Percentiles rank a stretch among this genome's conserved stretches.
These are phyloP conservation scores for Naganishia vishniacii DNA, from an alignment of 768 basidiomycete genomes.

Conservation along the genomic window DNA sequence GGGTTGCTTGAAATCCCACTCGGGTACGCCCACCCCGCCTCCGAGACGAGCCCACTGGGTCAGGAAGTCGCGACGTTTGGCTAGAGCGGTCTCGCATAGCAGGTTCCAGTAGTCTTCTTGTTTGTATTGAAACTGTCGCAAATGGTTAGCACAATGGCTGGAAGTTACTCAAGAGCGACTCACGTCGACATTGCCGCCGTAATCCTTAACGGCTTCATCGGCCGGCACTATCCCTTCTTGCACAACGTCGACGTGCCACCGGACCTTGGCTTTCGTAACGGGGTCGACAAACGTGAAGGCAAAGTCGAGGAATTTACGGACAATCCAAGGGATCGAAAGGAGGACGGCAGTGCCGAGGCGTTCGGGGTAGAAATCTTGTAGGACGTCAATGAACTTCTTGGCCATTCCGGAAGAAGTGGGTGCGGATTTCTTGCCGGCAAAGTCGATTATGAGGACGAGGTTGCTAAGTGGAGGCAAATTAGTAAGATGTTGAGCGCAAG, in stretches of 20 bases:
- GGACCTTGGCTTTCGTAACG: slow-evolving; percentile 27
- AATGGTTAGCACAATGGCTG: neutral
- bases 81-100: slow-evolving; percentile 11
- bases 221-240: slow-evolving; percentile 23
- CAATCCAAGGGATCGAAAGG: slow-evolving; percentile 28
- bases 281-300: slow-evolving; percentile 29
- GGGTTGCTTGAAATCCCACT: slow-evolving; percentile 23
- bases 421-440: slow-evolving; percentile 26
- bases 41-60: slow-evolving; percentile 16
- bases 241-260: slow-evolving; percentile 23
- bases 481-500: too few relatives aligned
- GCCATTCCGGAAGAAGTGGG: slow-evolving; percentile 22
- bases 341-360: slow-evolving; percentile 27
- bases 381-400: slow-evolving; percentile 19
- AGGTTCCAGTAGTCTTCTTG: slow-evolving; percentile 29
- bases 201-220: slow-evolving; percentile 11
- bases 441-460: slow-evolving; percentile 28
- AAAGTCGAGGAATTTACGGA: slow-evolving; percentile 29
- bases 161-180: too few relatives aligned
- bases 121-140: slow-evolving; percentile 22
- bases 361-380: slow-evolving; percentile 27
- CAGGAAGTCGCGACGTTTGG: slow-evolving; percentile 2
- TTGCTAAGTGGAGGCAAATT: slow-evolving; percentile 10
- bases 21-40: slow-evolving; percentile 20
- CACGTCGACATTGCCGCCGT: slow-evolving; percentile 26